Percentiles rank a stretch among this genome's conserved stretches.
These are phyloP conservation scores for Hyphopichia buzzinii DNA, from an alignment of 1,139 yeast species.

Conservation along the genomic window DNA sequence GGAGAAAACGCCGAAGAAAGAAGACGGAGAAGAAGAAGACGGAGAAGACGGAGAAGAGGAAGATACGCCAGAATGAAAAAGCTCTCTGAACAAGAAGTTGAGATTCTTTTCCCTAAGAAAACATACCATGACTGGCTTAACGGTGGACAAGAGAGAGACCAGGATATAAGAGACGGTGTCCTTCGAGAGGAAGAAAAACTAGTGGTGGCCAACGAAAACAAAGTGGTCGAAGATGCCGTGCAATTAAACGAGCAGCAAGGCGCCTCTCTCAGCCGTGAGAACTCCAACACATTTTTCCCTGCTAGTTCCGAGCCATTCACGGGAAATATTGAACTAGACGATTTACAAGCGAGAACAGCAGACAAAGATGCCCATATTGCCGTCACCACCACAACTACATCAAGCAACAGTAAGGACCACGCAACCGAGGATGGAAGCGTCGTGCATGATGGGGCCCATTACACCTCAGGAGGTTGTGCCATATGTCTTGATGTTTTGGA, in stretches of 20 bases:
- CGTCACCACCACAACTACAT: not conserved
- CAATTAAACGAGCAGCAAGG: too few species aligned
- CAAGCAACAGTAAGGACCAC: not conserved
- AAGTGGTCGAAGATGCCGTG: not conserved
- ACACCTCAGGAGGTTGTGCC: conserved; percentile 75
- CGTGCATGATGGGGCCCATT: conserved; percentile 40
- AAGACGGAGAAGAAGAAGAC: conserved; percentile 14
- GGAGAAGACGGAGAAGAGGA: conserved; percentile 37
- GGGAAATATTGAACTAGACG: not conserved
- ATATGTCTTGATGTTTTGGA: conserved; percentile 71
- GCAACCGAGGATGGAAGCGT: conserved; percentile 4
- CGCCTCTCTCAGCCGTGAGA: not conserved
- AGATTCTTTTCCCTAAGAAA: conserved; percentile 62
- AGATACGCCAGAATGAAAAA: conserved; percentile 49
- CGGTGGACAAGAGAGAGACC: conserved; percentile 50
- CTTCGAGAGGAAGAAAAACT: conserved; percentile 32
- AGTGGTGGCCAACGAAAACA: not conserved
- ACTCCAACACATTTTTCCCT: not conserved
- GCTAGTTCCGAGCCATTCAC: not conserved
- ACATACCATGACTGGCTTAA: conserved; percentile 61
- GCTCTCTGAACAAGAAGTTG: conserved; percentile 59
- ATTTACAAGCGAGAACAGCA: not conserved
- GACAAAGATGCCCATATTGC: not conserved
- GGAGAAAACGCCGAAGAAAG: conserved; percentile 5
- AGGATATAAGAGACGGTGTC: conserved; percentile 31